Conservation (phyloP, 148 eudicot genomes). For the Oxyria digyna region DNA sequence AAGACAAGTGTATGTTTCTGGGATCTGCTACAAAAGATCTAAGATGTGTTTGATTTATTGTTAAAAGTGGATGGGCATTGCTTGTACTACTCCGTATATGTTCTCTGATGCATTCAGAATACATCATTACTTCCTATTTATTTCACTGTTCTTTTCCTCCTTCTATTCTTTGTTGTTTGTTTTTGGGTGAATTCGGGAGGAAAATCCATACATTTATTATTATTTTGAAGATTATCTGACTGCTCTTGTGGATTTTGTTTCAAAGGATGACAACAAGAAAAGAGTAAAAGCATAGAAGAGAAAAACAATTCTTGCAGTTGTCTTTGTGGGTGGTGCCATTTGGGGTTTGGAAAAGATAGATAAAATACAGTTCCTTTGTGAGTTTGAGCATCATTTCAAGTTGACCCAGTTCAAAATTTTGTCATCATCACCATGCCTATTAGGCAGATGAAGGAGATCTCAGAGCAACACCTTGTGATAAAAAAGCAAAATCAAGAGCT, state of each 20-base stretch:
- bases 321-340: background rate
- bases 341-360: constrained; percentile 13
- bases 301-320: background rate
- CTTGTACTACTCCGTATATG: background rate
- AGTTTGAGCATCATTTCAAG: constrained; percentile 10
- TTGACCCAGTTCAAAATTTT: background rate
- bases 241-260: constrained; percentile 1
- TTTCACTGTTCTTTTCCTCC: background rate
- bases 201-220: background rate
- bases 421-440: constrained; percentile 37
- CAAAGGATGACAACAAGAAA: constrained; percentile 4
- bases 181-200: background rate
- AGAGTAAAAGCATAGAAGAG: constrained; percentile 8
- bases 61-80: background rate
- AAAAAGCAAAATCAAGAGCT: constrained; percentile 23
- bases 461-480: constrained; percentile 45
- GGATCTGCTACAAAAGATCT: background rate
- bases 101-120: background rate
- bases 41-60: background rate
- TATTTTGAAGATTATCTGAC: background rate
- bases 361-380: constrained; percentile 3
- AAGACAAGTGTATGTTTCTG: background rate
- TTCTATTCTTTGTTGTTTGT: background rate
- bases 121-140: constrained; percentile 3
- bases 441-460: constrained; percentile 51